Conservation (phyloP, 208 protist species). For the Trichomonas gallinae region DNA sequence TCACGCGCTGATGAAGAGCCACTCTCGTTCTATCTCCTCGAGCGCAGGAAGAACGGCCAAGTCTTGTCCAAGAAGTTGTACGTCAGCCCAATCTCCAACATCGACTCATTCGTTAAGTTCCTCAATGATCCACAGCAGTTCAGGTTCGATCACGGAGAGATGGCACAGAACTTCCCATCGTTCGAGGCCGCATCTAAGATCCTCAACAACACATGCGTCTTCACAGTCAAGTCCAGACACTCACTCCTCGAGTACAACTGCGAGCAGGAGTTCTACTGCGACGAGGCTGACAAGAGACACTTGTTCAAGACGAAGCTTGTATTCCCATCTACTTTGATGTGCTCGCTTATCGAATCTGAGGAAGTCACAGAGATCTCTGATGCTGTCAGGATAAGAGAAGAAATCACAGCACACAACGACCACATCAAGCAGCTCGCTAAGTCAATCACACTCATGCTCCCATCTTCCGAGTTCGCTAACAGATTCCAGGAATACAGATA, state of each 20-base stretch:
- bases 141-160: not conserved
- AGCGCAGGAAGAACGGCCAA: not conserved
- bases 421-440: not conserved
- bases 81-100: not conserved
- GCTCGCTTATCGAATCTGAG: not conserved
- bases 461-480: not conserved
- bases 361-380: not conserved
- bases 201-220: not conserved
- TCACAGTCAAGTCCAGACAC: not conserved
- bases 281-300: not conserved
- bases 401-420: not conserved
- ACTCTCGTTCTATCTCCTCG: not conserved
- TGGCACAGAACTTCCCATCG: not conserved
- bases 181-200: not conserved
- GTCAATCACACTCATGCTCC: not conserved
- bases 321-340: not conserved
- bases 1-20: not conserved
- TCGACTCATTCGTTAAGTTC: not conserved
- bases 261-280: not conserved
- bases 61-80: not conserved
- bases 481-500: not conserved
- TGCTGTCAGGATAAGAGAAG: not conserved
- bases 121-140: not conserved
- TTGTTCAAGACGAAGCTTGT: not conserved
- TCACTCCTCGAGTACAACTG: not conserved